phyloP scores from a whole-genome alignment of 345 rosid genomes.

The Populus davidiana region DNA sequence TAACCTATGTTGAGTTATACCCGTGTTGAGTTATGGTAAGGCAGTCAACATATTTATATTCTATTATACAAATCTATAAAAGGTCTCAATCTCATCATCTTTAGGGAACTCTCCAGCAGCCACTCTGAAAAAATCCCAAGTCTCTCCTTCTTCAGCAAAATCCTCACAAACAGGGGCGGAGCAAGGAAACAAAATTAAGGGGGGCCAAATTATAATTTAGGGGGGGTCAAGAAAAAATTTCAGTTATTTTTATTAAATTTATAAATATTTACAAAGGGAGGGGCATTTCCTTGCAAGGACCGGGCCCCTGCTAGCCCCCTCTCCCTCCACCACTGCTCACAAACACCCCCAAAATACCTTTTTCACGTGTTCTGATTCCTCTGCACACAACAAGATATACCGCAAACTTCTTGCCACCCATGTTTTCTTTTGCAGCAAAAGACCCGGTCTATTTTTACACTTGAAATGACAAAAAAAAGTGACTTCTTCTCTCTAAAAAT shows the following conservation, averaged over 20 bases:
- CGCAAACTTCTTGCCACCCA: slow-evolving; percentile 44
- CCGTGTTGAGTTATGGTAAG: no score
- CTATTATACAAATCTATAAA: slow-evolving; percentile 32
- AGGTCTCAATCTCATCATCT: slow-evolving; percentile 37
- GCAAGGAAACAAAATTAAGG: no score
- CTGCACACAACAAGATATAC: slow-evolving; percentile 54
- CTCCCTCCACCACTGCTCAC: no score
- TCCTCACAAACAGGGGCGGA: slow-evolving; percentile 45
- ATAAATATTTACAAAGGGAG: no score
- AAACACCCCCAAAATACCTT: slow-evolving; percentile 52
- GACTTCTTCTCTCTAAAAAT: not conserved
- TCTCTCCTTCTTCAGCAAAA: slow-evolving; percentile 62
- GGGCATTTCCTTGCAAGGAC: no score
- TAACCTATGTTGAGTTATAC: no score
- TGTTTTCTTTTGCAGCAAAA: not conserved
- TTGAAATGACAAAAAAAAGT: not conserved
- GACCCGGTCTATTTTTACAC: no score
- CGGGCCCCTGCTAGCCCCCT: no score
- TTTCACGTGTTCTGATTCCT: slow-evolving; percentile 63
- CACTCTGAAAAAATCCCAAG: slow-evolving; percentile 50
- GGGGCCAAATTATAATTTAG: no score
- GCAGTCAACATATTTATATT: no score
- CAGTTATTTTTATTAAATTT: no score
- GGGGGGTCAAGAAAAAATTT: no score
- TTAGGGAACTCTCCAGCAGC: slow-evolving; percentile 50